Base-by-base conservation (phyloP, 768 basidiomycete genomes). In the Mycena galericulata region DNA sequence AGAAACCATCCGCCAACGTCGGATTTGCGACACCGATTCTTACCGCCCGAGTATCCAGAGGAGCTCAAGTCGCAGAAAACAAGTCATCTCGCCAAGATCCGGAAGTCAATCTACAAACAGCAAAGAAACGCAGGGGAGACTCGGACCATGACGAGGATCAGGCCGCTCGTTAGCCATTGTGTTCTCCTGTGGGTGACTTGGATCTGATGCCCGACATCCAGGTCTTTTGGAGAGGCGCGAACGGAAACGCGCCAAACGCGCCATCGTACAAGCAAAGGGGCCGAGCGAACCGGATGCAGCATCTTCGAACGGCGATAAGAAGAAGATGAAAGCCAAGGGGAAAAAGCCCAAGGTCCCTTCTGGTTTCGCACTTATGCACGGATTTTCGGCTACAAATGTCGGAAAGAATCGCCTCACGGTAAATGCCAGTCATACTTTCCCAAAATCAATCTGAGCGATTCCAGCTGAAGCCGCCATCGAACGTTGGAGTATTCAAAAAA, bases 171-270 rank as follows among this genome's bases (percentile, higher is more conserved):
- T 62, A 50, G 84, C 75, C 4, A 41, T 46, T 26, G 22, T 12
- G 24, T n/a, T 10, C 22, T 43, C 40, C 43, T 3, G 15, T 4
- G 3, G 34, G 34, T 36, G 14, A 7, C 34, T 36, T 14, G 47
- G n/a, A 11, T 17, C 22, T 43, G 17, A 40, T 18, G 63, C 27
- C 4, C 2, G 18, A 41, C 57, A 38, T 38, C 24, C 45, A 94
- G 92, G 92, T 61, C 78, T 92, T 15, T 80, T 84, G 14, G 90
- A 90, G 69, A 86, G 93, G 29, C 86, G 90, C 17, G 87, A 92
- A 67, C 84, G 88, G 49, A 90, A 90, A 75, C 86, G 87, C 59
- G 78, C 78, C 26, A 92, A 88, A 73, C 85, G 85, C 24, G 85
- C 83, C 3, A 88, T 91, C 40, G 82, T 89, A 40, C 75, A 81